Conservation (phyloP, 768 basidiomycete genomes). For the Fistulinella prunicolor region DNA sequence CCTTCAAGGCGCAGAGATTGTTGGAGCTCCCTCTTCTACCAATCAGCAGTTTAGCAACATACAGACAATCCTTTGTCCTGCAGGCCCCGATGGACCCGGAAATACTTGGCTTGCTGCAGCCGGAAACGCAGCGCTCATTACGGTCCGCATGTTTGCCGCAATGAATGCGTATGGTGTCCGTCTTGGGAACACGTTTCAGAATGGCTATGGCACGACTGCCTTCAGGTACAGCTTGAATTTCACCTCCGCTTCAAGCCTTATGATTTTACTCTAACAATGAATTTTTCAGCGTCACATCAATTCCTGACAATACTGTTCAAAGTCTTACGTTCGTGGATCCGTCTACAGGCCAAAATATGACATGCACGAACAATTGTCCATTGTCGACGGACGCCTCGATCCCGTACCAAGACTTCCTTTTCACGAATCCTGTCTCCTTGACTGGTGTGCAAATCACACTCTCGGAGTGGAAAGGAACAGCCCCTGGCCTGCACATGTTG, state of each 20-base stretch:
- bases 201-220: slow-evolving; percentile 76
- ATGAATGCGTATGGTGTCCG: slow-evolving; percentile 78
- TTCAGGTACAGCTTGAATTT: slow-evolving; percentile 61
- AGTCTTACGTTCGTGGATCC: slow-evolving; percentile 78
- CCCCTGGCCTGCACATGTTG: slow-evolving; percentile 84
- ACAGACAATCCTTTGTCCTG: slow-evolving; percentile 76
- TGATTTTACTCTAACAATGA: slow-evolving; percentile 6
- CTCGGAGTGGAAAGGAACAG: slow-evolving; percentile 67
- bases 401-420: slow-evolving; percentile 92
- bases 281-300: slow-evolving; percentile 69
- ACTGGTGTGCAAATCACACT: slow-evolving; percentile 90
- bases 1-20: slow-evolving; percentile 51
- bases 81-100: slow-evolving; percentile 74
- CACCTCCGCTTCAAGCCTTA: neutral
- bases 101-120: slow-evolving; percentile 84
- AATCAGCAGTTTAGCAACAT: slow-evolving; percentile 62
- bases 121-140: slow-evolving; percentile 68
- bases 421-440: slow-evolving; percentile 57
- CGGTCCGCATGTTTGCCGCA: slow-evolving; percentile 69
- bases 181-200: slow-evolving; percentile 86
- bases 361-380: slow-evolving; percentile 79
- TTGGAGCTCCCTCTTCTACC: slow-evolving; percentile 62
- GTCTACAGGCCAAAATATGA: slow-evolving; percentile 64
- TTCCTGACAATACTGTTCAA: slow-evolving; percentile 85
- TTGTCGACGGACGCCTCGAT: slow-evolving; percentile 73